Conservation (phyloP, 2,329 filamentous ascomycete genomes). For the Xylariaceae sp. region DNA sequence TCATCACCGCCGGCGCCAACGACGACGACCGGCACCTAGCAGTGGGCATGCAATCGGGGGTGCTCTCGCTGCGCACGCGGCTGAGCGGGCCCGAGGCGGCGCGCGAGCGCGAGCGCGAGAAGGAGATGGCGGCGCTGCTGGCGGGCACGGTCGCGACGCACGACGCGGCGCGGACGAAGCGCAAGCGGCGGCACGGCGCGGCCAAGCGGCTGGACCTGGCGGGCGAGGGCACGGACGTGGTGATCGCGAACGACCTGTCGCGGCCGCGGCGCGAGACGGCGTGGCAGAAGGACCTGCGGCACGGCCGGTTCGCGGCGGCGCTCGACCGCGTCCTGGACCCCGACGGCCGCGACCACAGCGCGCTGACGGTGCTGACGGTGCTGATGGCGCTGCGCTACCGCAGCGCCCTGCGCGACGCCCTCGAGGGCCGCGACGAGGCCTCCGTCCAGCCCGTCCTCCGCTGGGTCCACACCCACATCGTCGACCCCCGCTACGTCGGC, state of each 20-base stretch:
- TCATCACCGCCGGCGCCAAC: conserved; percentile 69
- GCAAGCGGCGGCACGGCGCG: conserved; percentile 58
- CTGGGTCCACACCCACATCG: conserved; percentile 81
- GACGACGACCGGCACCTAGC: conserved; percentile 89
- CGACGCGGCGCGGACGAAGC: conserved; percentile 71
- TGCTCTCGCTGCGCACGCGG: conserved; percentile 89
- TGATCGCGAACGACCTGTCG: conserved; percentile 73
- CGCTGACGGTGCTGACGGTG: conserved; percentile 71
- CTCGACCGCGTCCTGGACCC: conserved; percentile 76
- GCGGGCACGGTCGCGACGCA: conserved; percentile 77
- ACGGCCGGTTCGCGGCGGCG: conserved; percentile 74
- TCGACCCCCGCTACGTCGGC: conserved; percentile 78
- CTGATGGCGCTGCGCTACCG: conserved; percentile 86
- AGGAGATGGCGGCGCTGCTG: conserved; percentile 82
- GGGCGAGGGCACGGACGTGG: conserved; percentile 83
- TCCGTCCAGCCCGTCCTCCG: conserved; percentile 79
- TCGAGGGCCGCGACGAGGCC: conserved; percentile 79
- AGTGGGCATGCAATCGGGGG: conserved; percentile 91
- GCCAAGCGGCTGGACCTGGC: conserved; percentile 71
- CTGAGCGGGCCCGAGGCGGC: conserved; percentile 80
- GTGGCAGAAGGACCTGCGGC: conserved; percentile 83
- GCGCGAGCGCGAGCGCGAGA: conserved; percentile 74
- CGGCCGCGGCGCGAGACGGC: conserved; percentile 54
- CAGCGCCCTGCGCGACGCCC: conserved; percentile 77
- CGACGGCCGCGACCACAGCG: conserved; percentile 53